Evolutionary conservation across 768 basidiomycete species (phyloP).

Genomic region (Suillus luteus): DNA sequence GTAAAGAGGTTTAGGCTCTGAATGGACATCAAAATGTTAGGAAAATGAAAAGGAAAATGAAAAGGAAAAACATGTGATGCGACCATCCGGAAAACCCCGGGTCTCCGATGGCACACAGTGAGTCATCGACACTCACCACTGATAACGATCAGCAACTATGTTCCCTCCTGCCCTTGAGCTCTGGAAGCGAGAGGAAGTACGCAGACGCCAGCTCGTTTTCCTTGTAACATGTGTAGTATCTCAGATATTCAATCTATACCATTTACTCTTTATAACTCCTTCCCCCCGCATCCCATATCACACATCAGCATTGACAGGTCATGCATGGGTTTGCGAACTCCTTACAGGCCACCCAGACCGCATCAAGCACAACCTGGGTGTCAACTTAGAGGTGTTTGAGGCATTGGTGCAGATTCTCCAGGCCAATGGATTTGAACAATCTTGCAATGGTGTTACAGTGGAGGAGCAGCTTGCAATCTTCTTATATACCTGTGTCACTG

Average conservation of each 20-base stretch:
- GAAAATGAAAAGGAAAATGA: background rate
- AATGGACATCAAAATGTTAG: background rate
- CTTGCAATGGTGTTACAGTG: background rate
- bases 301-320: constrained; percentile 26
- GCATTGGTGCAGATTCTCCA: constrained; percentile 16
- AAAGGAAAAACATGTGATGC: background rate
- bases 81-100: background rate
- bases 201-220: background rate
- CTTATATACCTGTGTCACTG: background rate
- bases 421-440: constrained; percentile 2
- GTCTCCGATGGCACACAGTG: too few relatives aligned
- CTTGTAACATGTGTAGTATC: background rate
- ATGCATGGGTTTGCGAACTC: constrained; percentile 26
- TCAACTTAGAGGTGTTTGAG: constrained; percentile 25
- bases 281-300: constrained; percentile 20
- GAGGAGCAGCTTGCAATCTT: constrained; percentile 11
- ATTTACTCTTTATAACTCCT: background rate
- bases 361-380: constrained; percentile 24
- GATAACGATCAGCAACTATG: background rate
- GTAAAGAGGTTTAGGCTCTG: too few relatives aligned
- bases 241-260: too few relatives aligned
- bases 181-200: background rate
- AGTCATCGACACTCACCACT: too few relatives aligned
- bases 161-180: background rate
- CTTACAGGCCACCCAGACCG: constrained; percentile 24